Percentiles rank a stretch among this genome's conserved stretches.
Evolutionary conservation across 1,139 yeast species (phyloP).

Genomic region (Ashbya aceris): DNA sequence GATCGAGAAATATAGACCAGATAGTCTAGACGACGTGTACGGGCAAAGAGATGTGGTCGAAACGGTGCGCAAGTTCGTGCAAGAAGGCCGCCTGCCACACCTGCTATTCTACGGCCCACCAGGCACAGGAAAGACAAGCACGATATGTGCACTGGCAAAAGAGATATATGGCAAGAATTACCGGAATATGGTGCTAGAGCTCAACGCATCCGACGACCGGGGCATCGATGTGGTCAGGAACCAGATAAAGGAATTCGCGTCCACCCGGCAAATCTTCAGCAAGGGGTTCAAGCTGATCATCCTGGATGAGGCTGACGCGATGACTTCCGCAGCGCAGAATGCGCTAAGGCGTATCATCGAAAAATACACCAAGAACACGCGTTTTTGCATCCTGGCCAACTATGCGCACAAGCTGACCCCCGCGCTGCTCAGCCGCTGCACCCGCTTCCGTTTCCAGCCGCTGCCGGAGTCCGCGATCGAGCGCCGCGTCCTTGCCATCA

Average conservation of each 20-base stretch:
- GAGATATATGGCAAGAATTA: constrained; percentile 86
- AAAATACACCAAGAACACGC: constrained; percentile 85
- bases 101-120: constrained; percentile 93
- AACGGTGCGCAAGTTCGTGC: constrained; percentile 75
- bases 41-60: constrained; percentile 85
- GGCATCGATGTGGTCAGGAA: constrained; percentile 93
- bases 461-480: constrained; percentile 57
- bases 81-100: constrained; percentile 80
- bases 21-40: constrained; percentile 69
- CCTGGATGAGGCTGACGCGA: constrained; percentile 96
- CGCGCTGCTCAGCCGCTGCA: constrained; percentile 88
- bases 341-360: constrained; percentile 89
- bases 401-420: constrained; percentile 94
- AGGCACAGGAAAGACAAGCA: constrained; percentile 95
- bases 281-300: constrained; percentile 80
- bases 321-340: constrained; percentile 96
- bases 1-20: constrained; percentile 97
- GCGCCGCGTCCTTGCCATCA: constrained; percentile 57
- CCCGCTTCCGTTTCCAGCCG: constrained; percentile 89
- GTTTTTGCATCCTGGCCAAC: constrained; percentile 94
- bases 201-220: constrained; percentile 94
- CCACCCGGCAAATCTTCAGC: constrained; percentile 83
- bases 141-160: constrained; percentile 80
- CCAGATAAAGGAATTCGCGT: constrained; percentile 86
- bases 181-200: constrained; percentile 81